Evolutionary conservation across 352 stramenopile species (phyloP), one percentile per base, ranked within the genome.

Genomic region (Heterotrichella gracilis): DNA sequence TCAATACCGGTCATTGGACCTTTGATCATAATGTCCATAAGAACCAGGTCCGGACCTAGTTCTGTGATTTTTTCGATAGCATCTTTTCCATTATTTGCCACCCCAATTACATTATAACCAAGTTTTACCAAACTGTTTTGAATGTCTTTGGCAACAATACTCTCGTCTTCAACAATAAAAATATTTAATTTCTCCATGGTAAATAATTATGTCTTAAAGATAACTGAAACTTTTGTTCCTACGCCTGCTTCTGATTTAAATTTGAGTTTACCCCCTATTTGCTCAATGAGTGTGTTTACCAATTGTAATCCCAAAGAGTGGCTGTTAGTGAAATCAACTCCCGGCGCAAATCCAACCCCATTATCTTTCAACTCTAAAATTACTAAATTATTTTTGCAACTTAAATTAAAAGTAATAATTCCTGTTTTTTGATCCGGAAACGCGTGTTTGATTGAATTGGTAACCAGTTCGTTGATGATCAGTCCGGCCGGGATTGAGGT

Each of bases 111-210:
- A 17, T 9, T 53, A 53, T 53, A 53, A 9, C 32, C 32, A 17
- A 53, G 32, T 53, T 53, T 53, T 53, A n/a, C n/a, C 9, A 53
- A n/a, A n/a, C 32, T 53, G n/a, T 53, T 53, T n/a, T 53, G 32
- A n/a, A 53, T 53, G n/a, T 53, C 32, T n/a, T 53, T 53, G n/a
- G 32, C 32, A 53, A 53, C 32, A 53, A 53, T 53, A n/a, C 32
- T 53, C n/a, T 53, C 32, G 32, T 53, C 32, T 53, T 53, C 32
- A 53, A 53, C 32, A 53, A 53, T 53, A 53, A 53, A 53, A 17
- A 53, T 53, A 53, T 53, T 53, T 53, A 53, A 53, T n/a, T 53
- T 53, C n/a, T 53, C 32, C 32, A 53, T 53, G n/a, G 9, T 53
- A n/a, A 53, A 17, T 53, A 53, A 53, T 53, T 53, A 53, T n/a